A percentile compares a stretch with the other conserved stretches of the same genome.
These are phyloP conservation scores for Uronychia binucleata DNA, from an alignment of 73 alveolate species.

Conservation along the genomic window DNA sequence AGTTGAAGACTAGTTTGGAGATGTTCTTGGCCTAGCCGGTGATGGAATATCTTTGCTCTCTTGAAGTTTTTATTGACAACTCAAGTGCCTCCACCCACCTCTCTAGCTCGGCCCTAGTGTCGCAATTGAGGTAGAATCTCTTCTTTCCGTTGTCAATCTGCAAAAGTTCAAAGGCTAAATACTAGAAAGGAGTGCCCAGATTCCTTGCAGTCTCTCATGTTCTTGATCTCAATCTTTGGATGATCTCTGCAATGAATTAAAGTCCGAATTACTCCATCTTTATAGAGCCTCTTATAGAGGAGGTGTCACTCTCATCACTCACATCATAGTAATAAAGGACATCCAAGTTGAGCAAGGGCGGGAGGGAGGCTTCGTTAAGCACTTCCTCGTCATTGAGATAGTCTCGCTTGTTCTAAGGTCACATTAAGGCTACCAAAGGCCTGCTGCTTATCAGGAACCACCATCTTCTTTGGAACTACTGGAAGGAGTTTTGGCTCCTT, in stretches of 20 bases:
- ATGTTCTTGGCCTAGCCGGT: conserved; percentile 68
- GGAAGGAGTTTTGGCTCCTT: conserved; percentile 79
- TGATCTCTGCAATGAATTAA: background rate
- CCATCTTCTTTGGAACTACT: conserved; percentile 79
- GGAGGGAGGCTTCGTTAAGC: conserved; percentile 66
- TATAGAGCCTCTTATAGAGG: conserved; percentile 69
- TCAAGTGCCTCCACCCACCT: conserved; percentile 75
- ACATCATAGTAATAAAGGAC: conserved; percentile 57
- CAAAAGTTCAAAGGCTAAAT: background rate
- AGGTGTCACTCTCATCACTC: conserved; percentile 60
- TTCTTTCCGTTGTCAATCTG: conserved; percentile 66
- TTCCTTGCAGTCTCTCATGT: conserved; percentile 79
- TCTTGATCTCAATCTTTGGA: conserved; percentile 61
- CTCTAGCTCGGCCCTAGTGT: conserved; percentile 55
- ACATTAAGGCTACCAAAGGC: conserved; percentile 63
- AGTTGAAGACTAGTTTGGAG: conserved; percentile 36
- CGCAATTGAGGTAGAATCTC: conserved; percentile 72
- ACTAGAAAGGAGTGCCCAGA: conserved; percentile 73
- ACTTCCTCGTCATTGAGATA: conserved; percentile 67
- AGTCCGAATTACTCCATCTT: conserved; percentile 45
- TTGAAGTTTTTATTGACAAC: conserved; percentile 44
- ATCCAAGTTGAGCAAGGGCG: conserved; percentile 84
- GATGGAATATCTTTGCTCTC: conserved; percentile 52
- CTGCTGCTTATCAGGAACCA: conserved; percentile 72
- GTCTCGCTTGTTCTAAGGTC: conserved; percentile 17